Base-by-base conservation (phyloP, 176 grass and related monocot genomes). In the Carex parvula region DNA sequence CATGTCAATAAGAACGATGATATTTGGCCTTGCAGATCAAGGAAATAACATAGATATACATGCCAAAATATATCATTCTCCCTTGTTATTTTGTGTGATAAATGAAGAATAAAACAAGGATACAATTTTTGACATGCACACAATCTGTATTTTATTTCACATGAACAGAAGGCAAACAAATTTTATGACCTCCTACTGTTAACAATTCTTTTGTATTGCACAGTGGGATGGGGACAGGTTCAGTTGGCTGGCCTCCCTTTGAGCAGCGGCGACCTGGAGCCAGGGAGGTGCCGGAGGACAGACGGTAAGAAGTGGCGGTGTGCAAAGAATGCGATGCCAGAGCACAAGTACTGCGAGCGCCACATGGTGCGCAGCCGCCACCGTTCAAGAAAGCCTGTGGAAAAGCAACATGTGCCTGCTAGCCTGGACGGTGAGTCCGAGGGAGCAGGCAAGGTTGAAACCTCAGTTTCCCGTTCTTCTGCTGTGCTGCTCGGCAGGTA, bases 301-400 rank as follows among this genome's bases (percentile, higher is more conserved):
- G 97, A 99, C 60, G 97, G 97, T 17, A 99, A 99, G 85, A 99
- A 99, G 79, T 99, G 97, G 97, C 91, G 97, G 53, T 99, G 97
- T 37, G 90, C 97, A 5, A 95, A 92, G 88, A 91, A 92, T 44
- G 97, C 91, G 32, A 84, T 96, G 81, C 89, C 87, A 4, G 97
- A 99, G 69, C 93, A 99, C 69, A 99, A 99, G 81, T 99, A 99
- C n/a, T 99, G 97, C 66, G 97, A 99, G 85, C 87, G 93, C 21
- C 97, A 99, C 87, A 93, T 99, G 88, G 93, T 95, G 39, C 94
- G 97, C 39, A 94, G 92, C 85, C 97, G 97, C 69, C 97, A 96
- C 64, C 97, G 97, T 99, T 99, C 97, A 99, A 99, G 97, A 99
- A 99, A 99, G 97, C 97, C 89, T 99, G 97, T 99, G 97, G 97